Percentiles rank a stretch among this genome's conserved stretches.
These are phyloP conservation scores for Ophiobolus disseminans DNA, from an alignment of 2,329 filamentous ascomycete species.

Conservation along the genomic window DNA sequence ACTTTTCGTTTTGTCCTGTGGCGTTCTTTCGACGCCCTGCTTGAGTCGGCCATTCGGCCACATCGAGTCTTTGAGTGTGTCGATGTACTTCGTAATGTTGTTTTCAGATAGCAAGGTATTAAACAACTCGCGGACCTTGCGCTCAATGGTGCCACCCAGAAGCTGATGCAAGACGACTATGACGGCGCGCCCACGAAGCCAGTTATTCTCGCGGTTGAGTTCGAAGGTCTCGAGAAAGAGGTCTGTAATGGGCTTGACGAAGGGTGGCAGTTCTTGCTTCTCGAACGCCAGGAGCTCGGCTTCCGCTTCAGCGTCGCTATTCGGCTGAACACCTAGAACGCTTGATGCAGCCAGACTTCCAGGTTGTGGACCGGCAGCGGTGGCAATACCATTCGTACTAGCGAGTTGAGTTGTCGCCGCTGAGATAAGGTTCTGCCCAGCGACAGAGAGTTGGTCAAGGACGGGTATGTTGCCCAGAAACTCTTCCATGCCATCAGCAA, in stretches of 20 bases:
- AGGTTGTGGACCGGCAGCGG: slow-evolving; percentile 14
- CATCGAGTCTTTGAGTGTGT: slow-evolving; percentile 74
- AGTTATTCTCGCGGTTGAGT: slow-evolving; percentile 93
- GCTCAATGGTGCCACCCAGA: slow-evolving; percentile 92
- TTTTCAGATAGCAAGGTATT: slow-evolving; percentile 78
- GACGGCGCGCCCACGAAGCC: slow-evolving; percentile 92
- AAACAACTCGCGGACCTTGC: slow-evolving; percentile 88
- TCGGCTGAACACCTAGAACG: slow-evolving; percentile 55
- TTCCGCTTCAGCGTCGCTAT: slow-evolving; percentile 77
- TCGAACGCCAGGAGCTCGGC: slow-evolving; percentile 94
- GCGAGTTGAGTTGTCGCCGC: slow-evolving; percentile 67
- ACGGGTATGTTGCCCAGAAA: slow-evolving; percentile 96
- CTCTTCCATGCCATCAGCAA: slow-evolving; percentile 97
- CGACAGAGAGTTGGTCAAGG: slow-evolving; percentile 89
- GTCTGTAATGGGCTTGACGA: slow-evolving; percentile 98
- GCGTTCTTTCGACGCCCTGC: slow-evolving; percentile 64
- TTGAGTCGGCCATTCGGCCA: slow-evolving; percentile 76
- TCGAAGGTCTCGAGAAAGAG: slow-evolving; percentile 96
- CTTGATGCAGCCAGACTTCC: slow-evolving; percentile 19
- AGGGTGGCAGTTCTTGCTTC: slow-evolving; percentile 79
- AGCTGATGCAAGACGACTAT: slow-evolving; percentile 96
- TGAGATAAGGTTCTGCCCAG: slow-evolving; percentile 88
- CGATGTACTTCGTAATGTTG: slow-evolving; percentile 76
- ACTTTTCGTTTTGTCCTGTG: slow-evolving; percentile 77
- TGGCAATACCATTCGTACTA: slow-evolving; percentile 32